phyloP scores from a whole-genome alignment of 768 basidiomycete genomes.

The Strobilomyces echinocephalus region DNA sequence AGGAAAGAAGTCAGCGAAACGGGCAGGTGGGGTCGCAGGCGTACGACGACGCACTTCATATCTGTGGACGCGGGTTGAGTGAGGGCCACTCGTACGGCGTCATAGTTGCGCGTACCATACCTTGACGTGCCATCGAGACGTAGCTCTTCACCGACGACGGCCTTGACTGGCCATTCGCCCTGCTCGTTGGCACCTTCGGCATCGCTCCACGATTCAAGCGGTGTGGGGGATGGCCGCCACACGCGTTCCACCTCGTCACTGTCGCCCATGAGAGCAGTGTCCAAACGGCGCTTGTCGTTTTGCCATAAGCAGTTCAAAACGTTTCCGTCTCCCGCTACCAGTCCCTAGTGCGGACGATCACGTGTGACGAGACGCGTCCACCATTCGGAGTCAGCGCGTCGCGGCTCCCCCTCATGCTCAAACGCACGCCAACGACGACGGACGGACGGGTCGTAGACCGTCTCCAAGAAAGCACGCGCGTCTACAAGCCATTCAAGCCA shows the following conservation, averaged over 20 bases:
- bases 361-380: too few relatives aligned
- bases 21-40: not conserved
- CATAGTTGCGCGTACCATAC: slow-evolving; percentile 9
- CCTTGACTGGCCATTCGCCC: slow-evolving; percentile 29
- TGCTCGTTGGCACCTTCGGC: slow-evolving; percentile 28
- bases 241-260: not conserved
- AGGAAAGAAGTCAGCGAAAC: not conserved
- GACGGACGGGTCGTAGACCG: slow-evolving; percentile 67
- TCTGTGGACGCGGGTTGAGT: slow-evolving; percentile 17
- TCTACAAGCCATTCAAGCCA: slow-evolving; percentile 79
- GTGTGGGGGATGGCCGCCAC: slow-evolving; percentile 30
- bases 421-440: slow-evolving; percentile 59
- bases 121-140: slow-evolving; percentile 27
- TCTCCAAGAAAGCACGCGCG: slow-evolving; percentile 64
- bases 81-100: not conserved
- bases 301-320: too few relatives aligned
- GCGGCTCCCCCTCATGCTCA: slow-evolving; percentile 69
- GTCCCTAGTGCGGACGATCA: too few relatives aligned
- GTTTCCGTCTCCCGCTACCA: not conserved
- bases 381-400: too few relatives aligned
- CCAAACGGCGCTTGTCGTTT: too few relatives aligned
- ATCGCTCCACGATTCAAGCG: slow-evolving; percentile 31
- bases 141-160: slow-evolving; percentile 29
- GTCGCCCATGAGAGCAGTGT: not conserved
- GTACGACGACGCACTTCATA: slow-evolving; percentile 26